Conservation (phyloP, 2,329 filamentous ascomycete genomes). For the Sporothrix variecibatus region DNA sequence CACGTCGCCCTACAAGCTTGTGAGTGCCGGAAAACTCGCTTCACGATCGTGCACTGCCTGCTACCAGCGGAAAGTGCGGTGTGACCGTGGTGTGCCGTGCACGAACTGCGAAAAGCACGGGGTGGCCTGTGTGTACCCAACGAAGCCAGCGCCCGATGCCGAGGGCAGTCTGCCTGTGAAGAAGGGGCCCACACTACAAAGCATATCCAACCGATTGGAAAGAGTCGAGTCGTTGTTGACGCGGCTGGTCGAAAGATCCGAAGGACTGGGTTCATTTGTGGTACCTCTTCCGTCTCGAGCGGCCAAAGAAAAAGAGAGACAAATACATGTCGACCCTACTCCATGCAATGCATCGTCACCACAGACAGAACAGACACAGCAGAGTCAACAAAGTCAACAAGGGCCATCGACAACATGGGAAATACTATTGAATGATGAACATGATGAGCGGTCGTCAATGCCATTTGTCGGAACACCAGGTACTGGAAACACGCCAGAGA, state of each 20-base stretch:
- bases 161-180: not conserved
- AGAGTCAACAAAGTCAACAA: not conserved
- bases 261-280: not conserved
- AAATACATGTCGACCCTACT: not conserved
- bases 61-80: conserved; percentile 18
- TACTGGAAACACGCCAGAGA: not conserved
- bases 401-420: not conserved
- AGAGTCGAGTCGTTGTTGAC: not conserved
- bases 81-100: conserved; percentile 18
- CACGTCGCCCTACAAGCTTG: not conserved
- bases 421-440: not conserved
- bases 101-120: conserved; percentile 1
- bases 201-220: conserved; percentile 5
- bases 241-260: not conserved
- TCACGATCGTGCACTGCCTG: conserved; percentile 18
- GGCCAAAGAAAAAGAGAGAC: too few species aligned
- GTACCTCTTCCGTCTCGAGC: not conserved
- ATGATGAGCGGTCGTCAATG: not conserved
- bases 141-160: not conserved
- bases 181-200: not conserved
- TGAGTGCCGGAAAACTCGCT: not conserved
- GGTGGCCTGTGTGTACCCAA: conserved; percentile 13
- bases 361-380: not conserved
- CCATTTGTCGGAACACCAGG: not conserved
- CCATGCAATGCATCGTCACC: not conserved